Conservation (phyloP, 495 filamentous ascomycete species). For the Penicillium steckii region DNA sequence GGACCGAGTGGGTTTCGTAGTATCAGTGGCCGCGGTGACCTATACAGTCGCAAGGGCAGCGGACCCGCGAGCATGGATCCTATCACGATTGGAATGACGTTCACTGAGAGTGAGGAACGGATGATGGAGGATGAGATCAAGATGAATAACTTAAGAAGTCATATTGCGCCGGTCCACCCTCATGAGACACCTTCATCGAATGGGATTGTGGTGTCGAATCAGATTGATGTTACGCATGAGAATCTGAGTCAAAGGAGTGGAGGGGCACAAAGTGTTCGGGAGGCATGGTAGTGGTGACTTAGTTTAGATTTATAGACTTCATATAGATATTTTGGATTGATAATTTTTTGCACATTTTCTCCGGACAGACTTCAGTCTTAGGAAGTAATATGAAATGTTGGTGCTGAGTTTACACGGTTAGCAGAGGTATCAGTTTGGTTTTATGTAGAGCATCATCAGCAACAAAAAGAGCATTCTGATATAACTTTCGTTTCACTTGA, state of each 20-base stretch:
- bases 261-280: neutral
- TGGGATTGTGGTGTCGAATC: constrained; percentile 30
- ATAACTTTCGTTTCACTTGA: too few species aligned
- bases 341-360: too few species aligned
- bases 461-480: too few species aligned
- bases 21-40: constrained; percentile 28
- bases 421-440: too few species aligned
- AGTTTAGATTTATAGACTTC: too few species aligned
- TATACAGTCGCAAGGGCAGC: constrained; percentile 39
- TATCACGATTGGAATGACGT: constrained; percentile 43
- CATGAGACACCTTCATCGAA: neutral
- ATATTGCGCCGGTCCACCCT: neutral
- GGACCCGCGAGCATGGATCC: constrained; percentile 41
- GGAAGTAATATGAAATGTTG: too few species aligned
- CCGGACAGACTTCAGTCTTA: too few species aligned
- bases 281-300: too few species aligned
- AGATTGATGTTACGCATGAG: constrained; percentile 26
- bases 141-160: constrained; percentile 32
- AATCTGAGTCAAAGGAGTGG: constrained; percentile 2
- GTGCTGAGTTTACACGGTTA: too few species aligned
- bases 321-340: too few species aligned
- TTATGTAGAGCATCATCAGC: too few species aligned
- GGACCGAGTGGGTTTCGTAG: constrained; percentile 12
- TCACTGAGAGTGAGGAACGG: constrained; percentile 51
- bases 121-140: constrained; percentile 39